These are phyloP conservation scores for Trichoderma atroviride DNA, from an alignment of 2,329 filamentous ascomycete genomes.

Conservation along the genomic window DNA sequence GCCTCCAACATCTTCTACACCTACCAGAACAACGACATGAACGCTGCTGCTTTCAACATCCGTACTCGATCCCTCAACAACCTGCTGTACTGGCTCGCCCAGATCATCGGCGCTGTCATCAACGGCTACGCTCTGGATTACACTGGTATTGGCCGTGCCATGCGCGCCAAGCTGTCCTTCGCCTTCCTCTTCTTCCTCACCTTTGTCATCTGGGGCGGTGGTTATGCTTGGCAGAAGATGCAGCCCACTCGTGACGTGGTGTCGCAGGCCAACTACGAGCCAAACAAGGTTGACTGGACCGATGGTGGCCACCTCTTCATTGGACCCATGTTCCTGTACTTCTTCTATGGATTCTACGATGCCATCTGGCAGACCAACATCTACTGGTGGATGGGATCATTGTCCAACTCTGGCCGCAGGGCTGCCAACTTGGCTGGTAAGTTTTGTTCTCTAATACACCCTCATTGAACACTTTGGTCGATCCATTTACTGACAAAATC, in stretches of 20 bases:
- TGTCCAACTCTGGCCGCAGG: conserved; percentile 90
- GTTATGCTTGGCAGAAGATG: conserved; percentile 72
- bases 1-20: conserved; percentile 59
- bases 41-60: conserved; percentile 57
- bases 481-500: not conserved
- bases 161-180: conserved; percentile 66
- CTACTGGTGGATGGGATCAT: conserved; percentile 78
- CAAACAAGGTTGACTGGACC: conserved; percentile 61
- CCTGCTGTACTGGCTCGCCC: conserved; percentile 58
- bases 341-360: conserved; percentile 89
- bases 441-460: conserved; percentile 30
- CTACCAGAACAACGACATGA: conserved; percentile 62
- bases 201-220: conserved; percentile 80
- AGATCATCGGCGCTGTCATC: conserved; percentile 56
- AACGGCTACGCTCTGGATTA: conserved; percentile 58
- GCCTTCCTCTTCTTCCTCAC: conserved; percentile 67
- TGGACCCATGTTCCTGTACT: conserved; percentile 84
- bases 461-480: not conserved
- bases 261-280: conserved; percentile 32
- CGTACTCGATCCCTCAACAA: conserved; percentile 59
- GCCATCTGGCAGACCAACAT: conserved; percentile 78
- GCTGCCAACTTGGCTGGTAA: conserved; percentile 84
- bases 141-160: conserved; percentile 78
- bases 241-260: conserved; percentile 55
- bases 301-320: conserved; percentile 61